Base-by-base conservation (phyloP, 352 stramenopile genomes). In the Pilasporangium apinafurcum region DNA sequence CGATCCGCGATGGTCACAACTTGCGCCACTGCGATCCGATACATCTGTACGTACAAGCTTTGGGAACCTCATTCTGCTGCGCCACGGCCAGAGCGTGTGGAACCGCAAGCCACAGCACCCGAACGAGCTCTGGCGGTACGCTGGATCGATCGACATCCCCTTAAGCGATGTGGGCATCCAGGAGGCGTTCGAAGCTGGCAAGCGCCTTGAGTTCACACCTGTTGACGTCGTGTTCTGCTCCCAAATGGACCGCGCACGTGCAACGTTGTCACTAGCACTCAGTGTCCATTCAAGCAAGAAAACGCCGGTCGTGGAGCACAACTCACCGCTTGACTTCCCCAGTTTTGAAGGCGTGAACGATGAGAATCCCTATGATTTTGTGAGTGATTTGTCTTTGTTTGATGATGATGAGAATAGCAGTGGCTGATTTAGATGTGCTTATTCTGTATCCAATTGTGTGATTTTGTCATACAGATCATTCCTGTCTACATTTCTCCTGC, bases 181-280 rank as follows among this genome's bases (percentile, higher is more conserved):
- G 33, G 80, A 92, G 51, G 80, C 80, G 12, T 82, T 85, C 18
- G 76, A 92, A 28, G 80, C 80, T 13, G 80, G 80, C 25, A 79
- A 83, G 54, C 64, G 70, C 12, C 59, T 92, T 34, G 70, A 89
- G 50, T 76, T 82, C 48, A 79, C 79, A 47, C 80, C 76, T 9
- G 77, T 92, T 37, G 80, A 92, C 53, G 48, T 92, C 25, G 80
- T 92, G 20, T 92, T 92, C 52, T 89, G 77, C 62, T 92, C 80
- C 29, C 74, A 92, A 41, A 86, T 89, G 80, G 80, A 92, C 43
- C 80, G 80, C 29, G 80, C 80, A 28, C 72, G 77, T 27, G 71
- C 76, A 16, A 92, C 80, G 18, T 65, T 92, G 48, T 83, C 76
- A 42, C 59, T 92, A 21, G 79, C 79, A 41, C 62, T 92, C 7